Percentiles rank a stretch among this genome's conserved stretches.
Conservation (phyloP, 2,329 filamentous ascomycete species). For the Penicillium sp. region DNA sequence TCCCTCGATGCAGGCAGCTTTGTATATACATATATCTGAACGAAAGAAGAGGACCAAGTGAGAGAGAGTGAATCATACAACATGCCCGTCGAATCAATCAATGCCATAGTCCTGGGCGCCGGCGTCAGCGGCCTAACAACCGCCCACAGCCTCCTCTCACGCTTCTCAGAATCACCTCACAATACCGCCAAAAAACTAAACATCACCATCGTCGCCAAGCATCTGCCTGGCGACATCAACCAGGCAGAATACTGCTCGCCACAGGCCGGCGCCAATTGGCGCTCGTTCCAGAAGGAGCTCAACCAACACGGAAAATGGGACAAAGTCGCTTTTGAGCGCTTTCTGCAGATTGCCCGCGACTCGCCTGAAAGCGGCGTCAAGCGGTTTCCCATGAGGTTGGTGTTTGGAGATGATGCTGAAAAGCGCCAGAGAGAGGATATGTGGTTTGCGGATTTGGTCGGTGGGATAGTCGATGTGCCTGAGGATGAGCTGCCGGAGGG, state of each 20-base stretch:
- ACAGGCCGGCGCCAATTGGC: constrained; percentile 13
- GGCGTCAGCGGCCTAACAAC: constrained; percentile 69
- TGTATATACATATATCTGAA: background rate
- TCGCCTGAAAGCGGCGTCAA: constrained; percentile 13
- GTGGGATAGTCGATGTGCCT: constrained; percentile 9
- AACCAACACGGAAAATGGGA: constrained; percentile 9
- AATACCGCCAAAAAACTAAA: background rate
- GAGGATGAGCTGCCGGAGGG: constrained; percentile 12
- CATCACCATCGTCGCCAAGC: constrained; percentile 13
- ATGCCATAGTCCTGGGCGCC: constrained; percentile 48
- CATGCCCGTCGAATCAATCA: background rate
- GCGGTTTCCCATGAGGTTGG: constrained; percentile 6
- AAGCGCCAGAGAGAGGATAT: background rate
- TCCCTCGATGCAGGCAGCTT: background rate
- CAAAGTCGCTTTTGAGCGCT: constrained; percentile 11
- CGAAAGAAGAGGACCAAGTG: background rate
- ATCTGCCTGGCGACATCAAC: constrained; percentile 11
- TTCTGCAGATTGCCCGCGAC: constrained; percentile 5
- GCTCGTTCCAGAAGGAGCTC: constrained; percentile 7
- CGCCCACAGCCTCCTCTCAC: constrained; percentile 61
- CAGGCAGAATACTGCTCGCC: constrained; percentile 14
- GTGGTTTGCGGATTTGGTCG: constrained; percentile 12
- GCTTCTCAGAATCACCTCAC: background rate
- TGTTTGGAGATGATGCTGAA: constrained; percentile 1
- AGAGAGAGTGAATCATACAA: too few species aligned